Base-by-base conservation (phyloP, 106 monocot genomes). In the Allium sativum region DNA sequence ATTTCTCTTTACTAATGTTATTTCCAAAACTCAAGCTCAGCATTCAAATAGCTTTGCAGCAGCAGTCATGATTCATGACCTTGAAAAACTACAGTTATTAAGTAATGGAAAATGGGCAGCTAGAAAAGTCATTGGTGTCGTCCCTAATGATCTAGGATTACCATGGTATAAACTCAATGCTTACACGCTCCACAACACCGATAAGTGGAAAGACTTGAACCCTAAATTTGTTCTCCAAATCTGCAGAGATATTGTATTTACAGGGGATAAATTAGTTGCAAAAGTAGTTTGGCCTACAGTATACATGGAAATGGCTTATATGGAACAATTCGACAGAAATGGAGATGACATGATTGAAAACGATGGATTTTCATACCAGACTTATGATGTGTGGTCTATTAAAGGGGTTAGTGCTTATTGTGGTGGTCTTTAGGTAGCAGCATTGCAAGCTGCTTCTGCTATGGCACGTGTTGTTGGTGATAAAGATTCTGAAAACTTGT, bases 271-370 rank as follows among this genome's bases (percentile, higher is more conserved):
- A 52, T 64, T 66, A 22, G 84, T 89, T 69, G 81, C 89, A 41
- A 67, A 53, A 52, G 84, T 81, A 45, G 89, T 89, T 64, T 89
- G 89, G 89, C 89, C 89, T 70, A 63, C 84, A 43, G 81, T 89
- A 10, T 89, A 84, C 56, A 72, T 71, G 48, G 79, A 84, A 64
- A 76, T 84, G 74, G 89, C 89, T 11, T 89, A 81, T 16, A 81
- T 84, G 78, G 84, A 89, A 17, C 89, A 84, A 64, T 89, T 89
- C 72, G 89, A 89, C 54, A 81, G 78, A 48, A 76, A 89, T 58
- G 68, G 76, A 52, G 89, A 89, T 77, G 89, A 72, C 10, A 82
- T 89, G 84, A 84, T 89, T 60, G 89, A 89, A 66, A 89, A 89
- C 77, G 89, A 89, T 66, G 84, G 81, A 9, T 72, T 84, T 57